Base-by-base conservation (phyloP, 345 rosid genomes). In the Iberis pinnata region DNA sequence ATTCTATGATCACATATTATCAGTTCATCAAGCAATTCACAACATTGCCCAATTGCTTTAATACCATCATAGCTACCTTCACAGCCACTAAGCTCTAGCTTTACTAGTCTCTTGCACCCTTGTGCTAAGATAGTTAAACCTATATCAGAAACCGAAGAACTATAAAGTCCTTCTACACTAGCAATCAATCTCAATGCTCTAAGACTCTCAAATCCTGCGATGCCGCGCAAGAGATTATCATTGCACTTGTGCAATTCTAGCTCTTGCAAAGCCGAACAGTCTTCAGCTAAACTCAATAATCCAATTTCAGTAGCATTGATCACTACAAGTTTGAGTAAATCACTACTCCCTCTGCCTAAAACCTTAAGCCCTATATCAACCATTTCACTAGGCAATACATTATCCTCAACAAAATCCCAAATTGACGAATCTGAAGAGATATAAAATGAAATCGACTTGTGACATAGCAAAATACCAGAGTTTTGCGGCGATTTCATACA, bases 51-150 rank as follows among this genome's bases (percentile, higher is more conserved):
- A 5, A 93, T 78, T 4, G 99, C 99, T 66, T 93, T 93, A 25
- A 86, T 70, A 70, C 97, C 99, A 76, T 86, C 97, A 15, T 80
- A 88, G 32, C 96, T 88, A 36, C 99, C 99, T 59, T 83, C 97
- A 51, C 99, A 88, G 7, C 97, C 85, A 63, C 72, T 63, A 53
- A 88, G 84, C 78, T 93, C 97, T 17, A 93, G 87, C 84, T 75
- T 86, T 71, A 82, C 92, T 25, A 93, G 46, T 45, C 88, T 74
- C 75, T 71, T 80, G 63, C 97, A 93, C 48, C 97, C 99, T 46
- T 86, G 97, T 6, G 99, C 99, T 72, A 93, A 63, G 25, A 88
- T 82, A 0, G 99, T 93, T 35, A 93, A 68, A 46, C 99, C 99
- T 18, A 93, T 82, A 72, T 93, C 99, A 0, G 97, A 73, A 15